Base-by-base conservation (phyloP, 768 basidiomycete species). In the Phylloporus arenicola region DNA sequence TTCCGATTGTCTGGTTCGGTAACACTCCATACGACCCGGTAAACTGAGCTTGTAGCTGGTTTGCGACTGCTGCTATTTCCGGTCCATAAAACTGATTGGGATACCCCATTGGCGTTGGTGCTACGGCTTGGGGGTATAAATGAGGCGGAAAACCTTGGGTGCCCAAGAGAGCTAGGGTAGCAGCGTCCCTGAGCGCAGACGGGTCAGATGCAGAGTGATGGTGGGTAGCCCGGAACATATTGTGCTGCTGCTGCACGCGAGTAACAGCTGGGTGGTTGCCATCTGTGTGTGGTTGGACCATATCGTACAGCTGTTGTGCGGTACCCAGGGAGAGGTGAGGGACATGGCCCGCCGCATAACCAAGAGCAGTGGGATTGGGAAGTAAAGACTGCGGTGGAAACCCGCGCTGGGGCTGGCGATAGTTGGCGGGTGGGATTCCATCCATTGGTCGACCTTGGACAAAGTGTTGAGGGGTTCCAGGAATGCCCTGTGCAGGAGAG, bases 131-230 rank as follows among this genome's bases (percentile, higher is more conserved):
- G 59, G 82, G 70, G 67, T 84, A 88, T 72, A 86, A 76, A 42
- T 64, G 65, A 20, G 68, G 56, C 11, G 66, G 59, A 62, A 85
- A 87, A 6, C 75, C 72, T 58, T 77, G 80, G 50, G 66, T 75
- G 57, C 73, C 79, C 57, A 89, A 69, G 52, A 88, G 61, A 29
- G 84, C 80, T 42, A 88, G 67, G n/a, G 82, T 65, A 30, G 82
- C 75, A 34, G 80, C 82, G 58, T 90, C 88, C 43, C 88, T 80
- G 34, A 89, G 73, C 9, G 82, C 77, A 30, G 87, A 85, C 4
- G 88, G 88, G 62, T 91, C 88, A 2, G 88, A 89, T 4, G 86
- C 79, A 31, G 88, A 90, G 67, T 91, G 88, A 55, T 90, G 88
- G 65, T 91, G 88, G 22, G 78, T 80, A 24, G 73, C 75, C 33